A percentile compares a stretch with the other conserved stretches of the same genome.
Evolutionary conservation across 2,329 filamentous ascomycete genomes (phyloP).

Genomic region (Keithomyces neogunnii): DNA sequence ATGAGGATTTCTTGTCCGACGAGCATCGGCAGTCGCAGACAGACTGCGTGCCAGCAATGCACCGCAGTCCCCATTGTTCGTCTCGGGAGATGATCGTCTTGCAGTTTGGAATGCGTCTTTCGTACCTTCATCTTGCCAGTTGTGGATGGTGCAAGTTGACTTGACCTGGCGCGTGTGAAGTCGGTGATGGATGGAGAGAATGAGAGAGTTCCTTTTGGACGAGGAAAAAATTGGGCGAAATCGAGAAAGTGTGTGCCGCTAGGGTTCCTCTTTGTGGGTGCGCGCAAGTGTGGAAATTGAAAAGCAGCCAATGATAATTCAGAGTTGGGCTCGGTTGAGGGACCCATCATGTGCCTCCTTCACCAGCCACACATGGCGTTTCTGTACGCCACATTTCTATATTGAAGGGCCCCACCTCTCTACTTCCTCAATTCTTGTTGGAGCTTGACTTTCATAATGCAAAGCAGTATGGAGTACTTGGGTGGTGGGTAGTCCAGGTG

Average conservation of each 20-base stretch:
- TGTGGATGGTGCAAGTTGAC: conserved; percentile 35
- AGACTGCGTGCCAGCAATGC: neutral
- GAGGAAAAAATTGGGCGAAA: conserved; percentile 26
- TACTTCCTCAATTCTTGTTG: too few relatives aligned
- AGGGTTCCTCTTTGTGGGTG: conserved; percentile 24
- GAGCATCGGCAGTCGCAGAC: neutral
- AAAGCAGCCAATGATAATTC: conserved; percentile 23
- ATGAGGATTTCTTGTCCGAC: neutral
- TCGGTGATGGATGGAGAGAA: conserved; percentile 20
- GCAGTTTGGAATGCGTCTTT: neutral
- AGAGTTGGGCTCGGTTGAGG: neutral
- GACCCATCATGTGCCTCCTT: neutral
- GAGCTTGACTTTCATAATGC: too few relatives aligned
- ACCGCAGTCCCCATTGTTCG: too few relatives aligned
- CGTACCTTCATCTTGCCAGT: conserved; percentile 42
- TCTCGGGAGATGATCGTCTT: neutral
- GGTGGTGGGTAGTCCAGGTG: too few relatives aligned
- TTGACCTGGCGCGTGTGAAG: conserved; percentile 32
- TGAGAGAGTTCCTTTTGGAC: neutral
- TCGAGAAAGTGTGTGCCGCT: conserved; percentile 33
- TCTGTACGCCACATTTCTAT: conserved; percentile 3
- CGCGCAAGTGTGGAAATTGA: neutral
- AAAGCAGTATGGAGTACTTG: too few relatives aligned
- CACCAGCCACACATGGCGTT: conserved; percentile 3
- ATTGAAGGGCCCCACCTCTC: too few relatives aligned